Conservation (phyloP, 352 stramenopile species). For the Globisporangium cystogenes region DNA sequence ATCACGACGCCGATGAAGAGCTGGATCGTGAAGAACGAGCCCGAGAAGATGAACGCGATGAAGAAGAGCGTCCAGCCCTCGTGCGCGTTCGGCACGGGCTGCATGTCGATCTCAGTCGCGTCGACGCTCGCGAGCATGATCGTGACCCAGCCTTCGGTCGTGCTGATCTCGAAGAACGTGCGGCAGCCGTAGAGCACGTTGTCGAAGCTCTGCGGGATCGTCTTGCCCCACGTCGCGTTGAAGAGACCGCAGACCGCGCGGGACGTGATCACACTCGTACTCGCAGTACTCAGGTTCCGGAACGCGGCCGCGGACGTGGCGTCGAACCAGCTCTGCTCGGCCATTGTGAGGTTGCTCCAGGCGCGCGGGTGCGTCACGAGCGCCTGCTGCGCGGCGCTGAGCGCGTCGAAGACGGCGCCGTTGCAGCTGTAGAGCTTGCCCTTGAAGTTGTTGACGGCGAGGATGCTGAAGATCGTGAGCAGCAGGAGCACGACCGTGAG, state of each 20-base stretch:
- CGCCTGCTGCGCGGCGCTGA: constrained; percentile 25
- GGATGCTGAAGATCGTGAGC: constrained; percentile 89
- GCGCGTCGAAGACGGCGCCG: constrained; percentile 41
- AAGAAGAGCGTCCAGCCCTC: constrained; percentile 79
- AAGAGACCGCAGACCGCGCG: constrained; percentile 34
- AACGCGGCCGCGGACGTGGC: constrained; percentile 10
- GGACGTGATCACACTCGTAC: constrained; percentile 23
- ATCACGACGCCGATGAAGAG: constrained; percentile 91
- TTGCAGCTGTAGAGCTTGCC: constrained; percentile 65
- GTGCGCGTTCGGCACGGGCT: constrained; percentile 73
- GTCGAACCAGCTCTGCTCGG: constrained; percentile 43
- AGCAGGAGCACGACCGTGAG: constrained; percentile 74
- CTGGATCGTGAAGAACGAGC: constrained; percentile 89
- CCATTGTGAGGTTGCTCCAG: constrained; percentile 36
- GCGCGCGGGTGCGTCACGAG: constrained; percentile 36
- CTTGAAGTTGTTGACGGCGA: constrained; percentile 91
- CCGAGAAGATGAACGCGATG: constrained; percentile 84
- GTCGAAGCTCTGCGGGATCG: constrained; percentile 73
- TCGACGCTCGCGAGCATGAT: constrained; percentile 87
- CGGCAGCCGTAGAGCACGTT: constrained; percentile 56
- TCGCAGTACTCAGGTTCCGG: background rate
- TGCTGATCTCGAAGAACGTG: constrained; percentile 89
- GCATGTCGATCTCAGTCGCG: constrained; percentile 81
- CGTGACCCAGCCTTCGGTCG: constrained; percentile 84
- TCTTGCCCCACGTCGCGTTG: constrained; percentile 29